Evolutionary conservation across 495 filamentous ascomycete genomes (phyloP).

Genomic region (Penicillium cataractarum): DNA sequence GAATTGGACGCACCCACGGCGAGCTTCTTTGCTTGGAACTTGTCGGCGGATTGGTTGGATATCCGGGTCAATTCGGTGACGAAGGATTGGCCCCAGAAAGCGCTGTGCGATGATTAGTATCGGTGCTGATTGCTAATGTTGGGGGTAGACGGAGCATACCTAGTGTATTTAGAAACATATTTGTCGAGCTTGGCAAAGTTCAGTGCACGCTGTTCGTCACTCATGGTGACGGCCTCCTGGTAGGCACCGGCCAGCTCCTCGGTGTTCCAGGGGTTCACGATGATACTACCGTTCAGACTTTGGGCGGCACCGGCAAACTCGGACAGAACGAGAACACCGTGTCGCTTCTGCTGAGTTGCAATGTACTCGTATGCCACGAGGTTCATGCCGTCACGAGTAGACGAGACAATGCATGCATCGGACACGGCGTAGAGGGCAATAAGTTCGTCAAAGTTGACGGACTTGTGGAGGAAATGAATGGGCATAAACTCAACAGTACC

Average conservation of each 20-base stretch:
- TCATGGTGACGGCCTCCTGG: conserved; percentile 92
- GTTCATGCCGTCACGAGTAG: conserved; percentile 98
- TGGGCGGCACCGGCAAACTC: conserved; percentile 96
- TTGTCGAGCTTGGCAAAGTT: conserved; percentile 89
- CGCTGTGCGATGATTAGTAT: conserved; percentile 50
- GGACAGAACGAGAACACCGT: conserved; percentile 90
- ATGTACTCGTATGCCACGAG: conserved; percentile 99
- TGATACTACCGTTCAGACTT: conserved; percentile 86
- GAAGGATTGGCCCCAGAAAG: conserved; percentile 97
- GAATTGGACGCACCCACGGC: conserved; percentile 15
- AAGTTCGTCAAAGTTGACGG: conserved; percentile 88
- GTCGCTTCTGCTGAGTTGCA: conserved; percentile 82
- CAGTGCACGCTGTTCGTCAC: conserved; percentile 76
- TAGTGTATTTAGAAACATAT: conserved; percentile 96
- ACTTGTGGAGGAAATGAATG: conserved; percentile 97
- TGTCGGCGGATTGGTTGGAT: conserved; percentile 52
- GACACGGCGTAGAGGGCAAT: conserved; percentile 92
- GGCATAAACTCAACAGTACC: conserved; percentile 97
- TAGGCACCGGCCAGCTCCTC: conserved; percentile 93
- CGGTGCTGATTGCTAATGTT: not conserved
- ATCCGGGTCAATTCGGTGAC: conserved; percentile 81
- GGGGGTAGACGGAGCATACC: conserved; percentile 41
- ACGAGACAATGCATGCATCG: conserved; percentile 92
- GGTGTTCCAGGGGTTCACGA: conserved; percentile 97
- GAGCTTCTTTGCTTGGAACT: conserved; percentile 44